Percentiles rank a stretch among this genome's conserved stretches.
phyloP scores from a whole-genome alignment of 805 yeast genomes.

The Pichia ethanolica region DNA sequence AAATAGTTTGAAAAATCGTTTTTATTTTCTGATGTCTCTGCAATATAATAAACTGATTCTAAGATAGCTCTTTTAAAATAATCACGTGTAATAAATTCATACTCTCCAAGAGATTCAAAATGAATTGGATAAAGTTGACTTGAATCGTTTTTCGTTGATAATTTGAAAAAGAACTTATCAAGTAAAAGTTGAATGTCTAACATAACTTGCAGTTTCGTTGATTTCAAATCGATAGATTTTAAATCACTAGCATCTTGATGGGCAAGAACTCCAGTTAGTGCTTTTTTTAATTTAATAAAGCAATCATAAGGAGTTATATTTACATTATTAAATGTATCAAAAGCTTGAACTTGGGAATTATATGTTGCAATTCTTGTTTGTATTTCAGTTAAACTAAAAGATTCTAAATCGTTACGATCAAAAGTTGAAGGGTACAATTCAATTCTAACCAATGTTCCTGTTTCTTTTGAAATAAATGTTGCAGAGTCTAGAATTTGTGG shows the following conservation, averaged over 20 bases:
- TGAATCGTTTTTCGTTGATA: conserved; percentile 13
- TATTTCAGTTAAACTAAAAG: conserved; percentile 44
- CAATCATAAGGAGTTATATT: conserved; percentile 40
- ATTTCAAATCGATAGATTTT: conserved; percentile 49
- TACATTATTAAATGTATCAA: conserved; percentile 6
- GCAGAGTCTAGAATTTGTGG: conserved; percentile 40
- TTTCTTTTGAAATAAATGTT: conserved; percentile 37
- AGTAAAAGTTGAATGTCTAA: conserved; percentile 48
- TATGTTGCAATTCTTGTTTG: conserved; percentile 39
- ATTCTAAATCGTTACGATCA: conserved; percentile 35
- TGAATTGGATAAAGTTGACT: conserved; percentile 27
- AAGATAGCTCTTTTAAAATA: conserved; percentile 45
- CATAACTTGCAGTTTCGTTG: conserved; percentile 37
- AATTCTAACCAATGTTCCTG: conserved; percentile 43
- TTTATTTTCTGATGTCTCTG: conserved; percentile 16
- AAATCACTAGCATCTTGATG: conserved; percentile 36
- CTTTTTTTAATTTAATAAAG: conserved; percentile 51
- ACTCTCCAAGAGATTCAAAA: conserved; percentile 22
- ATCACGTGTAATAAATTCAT: conserved; percentile 32
- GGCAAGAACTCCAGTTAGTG: conserved; percentile 59
- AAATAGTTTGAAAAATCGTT: conserved; percentile 15
- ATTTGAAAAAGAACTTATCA: conserved; percentile 38
- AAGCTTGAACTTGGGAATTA: conserved; percentile 17
- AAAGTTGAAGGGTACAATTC: conserved; percentile 49
- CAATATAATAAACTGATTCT: conserved; percentile 44